Percentiles rank a stretch among this genome's conserved stretches.
These are phyloP conservation scores for Aphanomyces astaci DNA, from an alignment of 352 stramenopile genomes.

Conservation along the genomic window DNA sequence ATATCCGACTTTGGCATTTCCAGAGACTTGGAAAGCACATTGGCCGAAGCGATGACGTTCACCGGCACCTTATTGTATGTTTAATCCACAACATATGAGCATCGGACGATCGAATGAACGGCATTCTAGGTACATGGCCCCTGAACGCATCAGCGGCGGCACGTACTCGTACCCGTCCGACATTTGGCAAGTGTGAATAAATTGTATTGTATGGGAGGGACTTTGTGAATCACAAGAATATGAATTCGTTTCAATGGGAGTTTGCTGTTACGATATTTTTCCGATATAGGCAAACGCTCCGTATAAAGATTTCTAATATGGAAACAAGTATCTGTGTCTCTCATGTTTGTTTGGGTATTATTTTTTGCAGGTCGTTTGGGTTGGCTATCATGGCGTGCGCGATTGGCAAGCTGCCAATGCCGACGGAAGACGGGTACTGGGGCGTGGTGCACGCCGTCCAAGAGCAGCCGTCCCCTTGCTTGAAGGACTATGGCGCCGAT, in stretches of 20 bases:
- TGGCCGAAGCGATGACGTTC: conserved; percentile 84
- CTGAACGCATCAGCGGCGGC: conserved; percentile 87
- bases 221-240: too few relatives aligned
- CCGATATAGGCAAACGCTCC: too few relatives aligned
- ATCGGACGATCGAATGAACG: background rate
- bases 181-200: conserved; percentile 36
- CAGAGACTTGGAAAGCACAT: conserved; percentile 66
- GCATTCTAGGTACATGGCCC: conserved; percentile 80
- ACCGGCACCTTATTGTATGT: conserved; percentile 85
- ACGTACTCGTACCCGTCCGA: conserved; percentile 84
- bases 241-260: too few relatives aligned
- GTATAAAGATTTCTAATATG: too few relatives aligned
- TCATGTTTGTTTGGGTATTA: too few relatives aligned
- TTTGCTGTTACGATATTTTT: too few relatives aligned
- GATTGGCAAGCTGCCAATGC: conserved; percentile 78
- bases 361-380: conserved; percentile 41
- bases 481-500: conserved; percentile 51
- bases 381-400: conserved; percentile 78
- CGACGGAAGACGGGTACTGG: conserved; percentile 83
- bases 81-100: background rate
- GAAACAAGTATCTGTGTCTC: too few relatives aligned
- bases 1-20: conserved; percentile 85
- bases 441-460: conserved; percentile 79
- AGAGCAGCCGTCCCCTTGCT: conserved; percentile 59
- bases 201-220: too few relatives aligned